Conservation (phyloP, 257 asterid genomes). For the Solanum tarijense region DNA sequence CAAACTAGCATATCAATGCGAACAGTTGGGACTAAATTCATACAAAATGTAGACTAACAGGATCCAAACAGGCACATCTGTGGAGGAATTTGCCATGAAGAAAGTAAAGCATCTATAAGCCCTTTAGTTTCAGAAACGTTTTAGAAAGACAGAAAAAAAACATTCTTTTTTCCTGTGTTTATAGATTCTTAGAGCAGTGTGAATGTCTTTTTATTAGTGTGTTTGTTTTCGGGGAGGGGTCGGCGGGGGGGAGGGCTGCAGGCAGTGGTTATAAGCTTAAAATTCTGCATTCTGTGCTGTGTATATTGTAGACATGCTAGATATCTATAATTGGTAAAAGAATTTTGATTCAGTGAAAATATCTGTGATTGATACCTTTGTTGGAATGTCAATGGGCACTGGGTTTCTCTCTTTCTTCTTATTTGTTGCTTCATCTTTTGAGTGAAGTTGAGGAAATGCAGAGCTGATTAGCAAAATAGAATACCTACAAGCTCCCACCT, state of each 20-base stretch:
- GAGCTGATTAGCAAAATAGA: background rate
- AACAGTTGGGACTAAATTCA: background rate
- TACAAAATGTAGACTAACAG: background rate
- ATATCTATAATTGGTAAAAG: background rate
- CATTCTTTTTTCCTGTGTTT: background rate
- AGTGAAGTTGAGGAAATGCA: background rate
- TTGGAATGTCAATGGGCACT: background rate
- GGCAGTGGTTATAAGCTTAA: background rate
- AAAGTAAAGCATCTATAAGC: background rate
- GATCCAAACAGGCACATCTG: background rate
- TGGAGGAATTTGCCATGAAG: background rate
- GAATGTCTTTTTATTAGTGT: background rate
- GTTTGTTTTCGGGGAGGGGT: background rate
- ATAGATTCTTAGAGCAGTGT: background rate
- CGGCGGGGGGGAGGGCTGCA: background rate
- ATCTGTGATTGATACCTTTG: background rate
- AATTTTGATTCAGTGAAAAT: background rate
- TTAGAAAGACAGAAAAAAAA: background rate
- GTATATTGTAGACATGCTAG: background rate
- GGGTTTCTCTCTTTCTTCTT: background rate
- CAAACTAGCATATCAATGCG: slow-evolving; percentile 25
- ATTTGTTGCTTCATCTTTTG: background rate
- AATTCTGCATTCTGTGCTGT: background rate
- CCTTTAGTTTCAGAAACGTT: background rate
- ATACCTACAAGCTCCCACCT: background rate